Conservation (phyloP, 441 rosid genomes). For the Rhodomyrtus psidioides region DNA sequence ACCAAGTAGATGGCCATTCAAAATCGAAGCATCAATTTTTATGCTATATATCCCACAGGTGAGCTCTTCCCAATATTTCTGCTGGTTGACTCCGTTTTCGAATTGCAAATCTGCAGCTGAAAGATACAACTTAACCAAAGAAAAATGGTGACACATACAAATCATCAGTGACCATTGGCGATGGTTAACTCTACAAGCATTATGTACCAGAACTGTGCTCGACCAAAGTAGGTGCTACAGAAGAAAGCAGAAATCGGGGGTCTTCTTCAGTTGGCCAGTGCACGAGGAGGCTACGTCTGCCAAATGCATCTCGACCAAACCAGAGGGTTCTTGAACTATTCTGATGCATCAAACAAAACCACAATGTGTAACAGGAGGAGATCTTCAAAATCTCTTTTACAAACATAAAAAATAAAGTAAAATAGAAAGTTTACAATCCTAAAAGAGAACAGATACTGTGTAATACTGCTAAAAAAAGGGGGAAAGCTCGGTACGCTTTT, state of each 20-base stretch:
- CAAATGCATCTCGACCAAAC: constrained; percentile 91
- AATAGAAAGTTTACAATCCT: neutral
- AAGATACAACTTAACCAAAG: neutral
- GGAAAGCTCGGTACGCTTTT: neutral
- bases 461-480: neutral
- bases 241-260: constrained; percentile 55
- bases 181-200: constrained; percentile 18
- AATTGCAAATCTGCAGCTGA: constrained; percentile 35
- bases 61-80: constrained; percentile 80
- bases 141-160: neutral
- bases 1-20: constrained; percentile 30
- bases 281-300: constrained; percentile 83
- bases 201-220: constrained; percentile 42
- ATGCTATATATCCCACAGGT: constrained; percentile 72
- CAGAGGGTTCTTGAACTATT: constrained; percentile 68
- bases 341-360: constrained; percentile 18
- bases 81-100: constrained; percentile 27
- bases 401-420: no score
- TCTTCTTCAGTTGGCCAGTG: constrained; percentile 74
- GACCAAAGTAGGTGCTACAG: constrained; percentile 52
- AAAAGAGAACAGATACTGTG: neutral
- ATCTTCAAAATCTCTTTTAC: neutral
- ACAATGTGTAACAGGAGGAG: neutral
- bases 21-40: constrained; percentile 23
- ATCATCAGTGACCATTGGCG: neutral